These are phyloP conservation scores for Flaveria brownii DNA, from an alignment of 129 eudicot genomes.

Conservation along the genomic window DNA sequence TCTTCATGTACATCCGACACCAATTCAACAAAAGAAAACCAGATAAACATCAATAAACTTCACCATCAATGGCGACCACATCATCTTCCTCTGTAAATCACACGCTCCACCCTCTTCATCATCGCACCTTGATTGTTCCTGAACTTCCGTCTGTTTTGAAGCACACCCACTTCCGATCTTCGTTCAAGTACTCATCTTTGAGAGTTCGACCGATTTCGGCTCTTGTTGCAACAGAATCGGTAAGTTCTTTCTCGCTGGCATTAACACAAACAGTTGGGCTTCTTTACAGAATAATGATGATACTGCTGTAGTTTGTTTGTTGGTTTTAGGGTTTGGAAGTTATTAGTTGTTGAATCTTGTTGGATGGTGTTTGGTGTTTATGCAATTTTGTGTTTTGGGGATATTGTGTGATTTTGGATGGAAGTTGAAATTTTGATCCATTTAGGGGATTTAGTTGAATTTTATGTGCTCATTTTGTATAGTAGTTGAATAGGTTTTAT, in stretches of 20 bases:
- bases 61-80: conserved; percentile 23
- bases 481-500: not conserved
- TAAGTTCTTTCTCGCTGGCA: conserved; percentile 15
- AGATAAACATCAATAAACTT: conserved; percentile 18
- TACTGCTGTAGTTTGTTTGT: conserved; percentile 10
- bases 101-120: conserved; percentile 38
- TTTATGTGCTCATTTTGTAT: not conserved
- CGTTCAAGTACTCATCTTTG: conserved; percentile 24
- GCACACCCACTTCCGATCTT: conserved; percentile 35
- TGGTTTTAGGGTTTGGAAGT: conserved; percentile 17
- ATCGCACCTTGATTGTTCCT: conserved; percentile 23
- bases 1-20: conserved; percentile 45
- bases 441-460: conserved; percentile 19
- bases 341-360: not conserved
- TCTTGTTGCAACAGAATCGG: conserved; percentile 49
- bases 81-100: conserved; percentile 40
- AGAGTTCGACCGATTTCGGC: conserved; percentile 53
- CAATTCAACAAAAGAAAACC: conserved; percentile 34
- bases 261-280: conserved; percentile 19
- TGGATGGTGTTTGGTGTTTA: conserved; percentile 12
- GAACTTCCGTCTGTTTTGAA: conserved; percentile 34
- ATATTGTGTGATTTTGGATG: not conserved
- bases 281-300: not conserved
- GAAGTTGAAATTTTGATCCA: conserved; percentile 5
- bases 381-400: not conserved